A percentile compares a stretch with the other conserved stretches of the same genome.
Evolutionary conservation across 148 eudicot species (phyloP).

Genomic region (Amaranthus hypochondriacus): DNA sequence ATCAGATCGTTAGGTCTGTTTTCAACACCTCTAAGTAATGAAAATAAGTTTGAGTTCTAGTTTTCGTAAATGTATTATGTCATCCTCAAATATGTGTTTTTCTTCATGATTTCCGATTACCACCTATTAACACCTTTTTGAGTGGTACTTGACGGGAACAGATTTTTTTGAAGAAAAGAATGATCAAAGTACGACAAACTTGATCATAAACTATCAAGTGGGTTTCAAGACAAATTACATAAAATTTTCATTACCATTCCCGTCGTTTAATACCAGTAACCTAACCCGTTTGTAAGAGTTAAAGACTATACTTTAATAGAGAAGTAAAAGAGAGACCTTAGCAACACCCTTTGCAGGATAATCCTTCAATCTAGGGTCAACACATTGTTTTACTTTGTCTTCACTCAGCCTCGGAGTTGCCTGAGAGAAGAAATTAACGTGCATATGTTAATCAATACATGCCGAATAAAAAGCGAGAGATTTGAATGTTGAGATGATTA

Average conservation of each 20-base stretch:
- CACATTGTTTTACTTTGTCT: constrained; percentile 86
- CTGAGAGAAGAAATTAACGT: constrained; percentile 16
- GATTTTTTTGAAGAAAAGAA: neutral
- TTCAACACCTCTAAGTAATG: no score
- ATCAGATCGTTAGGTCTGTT: no score
- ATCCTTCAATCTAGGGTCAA: constrained; percentile 64
- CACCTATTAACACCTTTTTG: no score
- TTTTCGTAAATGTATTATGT: no score
- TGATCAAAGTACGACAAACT: neutral
- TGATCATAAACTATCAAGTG: no score
- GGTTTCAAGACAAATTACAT: no score
- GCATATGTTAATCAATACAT: neutral
- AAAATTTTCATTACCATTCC: no score
- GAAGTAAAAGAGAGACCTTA: constrained; percentile 29
- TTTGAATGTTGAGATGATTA: neutral
- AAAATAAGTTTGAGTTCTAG: no score
- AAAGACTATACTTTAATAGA: neutral
- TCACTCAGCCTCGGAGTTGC: constrained; percentile 75
- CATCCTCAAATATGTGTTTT: no score
- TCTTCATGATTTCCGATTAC: no score
- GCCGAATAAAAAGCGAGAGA: neutral
- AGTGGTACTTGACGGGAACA: neutral
- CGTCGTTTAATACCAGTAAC: no score
- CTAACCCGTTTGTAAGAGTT: no score
- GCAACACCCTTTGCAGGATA: constrained; percentile 73